A percentile compares a stretch with the other conserved stretches of the same genome.
These are phyloP conservation scores for Aspergillus asperescens DNA, from an alignment of 495 filamentous ascomycete genomes.

Conservation along the genomic window DNA sequence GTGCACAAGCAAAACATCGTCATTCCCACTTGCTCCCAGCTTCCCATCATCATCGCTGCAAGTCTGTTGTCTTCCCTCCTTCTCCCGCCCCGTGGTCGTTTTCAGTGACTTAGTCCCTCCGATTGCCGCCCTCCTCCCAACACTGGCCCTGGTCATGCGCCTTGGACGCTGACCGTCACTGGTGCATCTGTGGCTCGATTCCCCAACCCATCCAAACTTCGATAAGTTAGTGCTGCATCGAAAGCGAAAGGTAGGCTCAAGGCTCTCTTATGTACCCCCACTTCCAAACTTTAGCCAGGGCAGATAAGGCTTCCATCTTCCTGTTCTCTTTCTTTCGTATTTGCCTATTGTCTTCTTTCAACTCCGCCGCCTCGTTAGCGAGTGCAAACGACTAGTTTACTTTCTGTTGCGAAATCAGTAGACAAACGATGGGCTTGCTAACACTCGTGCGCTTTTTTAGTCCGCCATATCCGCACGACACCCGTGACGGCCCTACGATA, in stretches of 20 bases:
- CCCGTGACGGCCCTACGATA: constrained; percentile 38
- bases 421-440: constrained; percentile 39
- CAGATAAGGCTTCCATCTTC: constrained; percentile 9
- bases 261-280: constrained; percentile 2
- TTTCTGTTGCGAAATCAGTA: not conserved
- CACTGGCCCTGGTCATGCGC: constrained; percentile 15
- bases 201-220: not conserved
- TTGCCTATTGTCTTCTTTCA: not conserved
- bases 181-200: constrained; percentile 5
- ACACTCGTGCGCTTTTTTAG: constrained; percentile 42
- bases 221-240: constrained; percentile 9
- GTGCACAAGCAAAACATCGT: constrained; percentile 17
- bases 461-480: constrained; percentile 33
- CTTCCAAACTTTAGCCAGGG: not conserved
- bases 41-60: not conserved
- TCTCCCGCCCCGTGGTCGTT: constrained; percentile 11
- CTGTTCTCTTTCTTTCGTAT: not conserved
- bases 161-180: constrained; percentile 16
- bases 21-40: constrained; percentile 17
- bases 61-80: constrained; percentile 7
- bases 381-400: constrained; percentile 4
- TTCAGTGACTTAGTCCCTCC: not conserved
- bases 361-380: not conserved
- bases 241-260: constrained; percentile 8
- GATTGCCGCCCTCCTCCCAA: not conserved